phyloP scores from a whole-genome alignment of 495 filamentous ascomycete genomes.

The Glarea lozoyensis region DNA sequence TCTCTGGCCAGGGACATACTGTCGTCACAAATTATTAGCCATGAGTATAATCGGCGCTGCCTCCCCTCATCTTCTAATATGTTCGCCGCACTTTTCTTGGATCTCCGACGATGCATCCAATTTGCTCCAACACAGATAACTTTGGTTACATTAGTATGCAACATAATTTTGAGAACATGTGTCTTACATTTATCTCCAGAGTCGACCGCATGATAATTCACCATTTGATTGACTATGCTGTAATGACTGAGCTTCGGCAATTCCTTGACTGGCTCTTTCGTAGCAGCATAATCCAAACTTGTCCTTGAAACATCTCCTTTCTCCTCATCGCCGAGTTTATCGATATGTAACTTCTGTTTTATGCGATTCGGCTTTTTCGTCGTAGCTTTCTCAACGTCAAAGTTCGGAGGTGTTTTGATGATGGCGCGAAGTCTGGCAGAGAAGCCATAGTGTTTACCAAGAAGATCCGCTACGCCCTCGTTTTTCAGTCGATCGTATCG shows the following conservation, averaged over 20 bases:
- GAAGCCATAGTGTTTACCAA: constrained; percentile 54
- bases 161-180: neutral
- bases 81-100: constrained; percentile 20
- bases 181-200: constrained; percentile 21
- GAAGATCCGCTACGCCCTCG: constrained; percentile 36
- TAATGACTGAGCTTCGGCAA: too few relatives aligned
- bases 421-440: constrained; percentile 57
- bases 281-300: neutral
- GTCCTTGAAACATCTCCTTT: constrained; percentile 4
- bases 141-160: constrained; percentile 22
- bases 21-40: constrained; percentile 76
- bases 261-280: too few relatives aligned
- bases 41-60: constrained; percentile 49
- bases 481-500: too few relatives aligned
- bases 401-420: constrained; percentile 28
- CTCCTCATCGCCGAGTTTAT: constrained; percentile 11
- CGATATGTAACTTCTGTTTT: neutral
- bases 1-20: constrained; percentile 33
- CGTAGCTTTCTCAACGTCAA: neutral
- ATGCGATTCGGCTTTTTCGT: neutral
- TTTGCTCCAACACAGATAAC: constrained; percentile 80
- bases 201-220: constrained; percentile 34
- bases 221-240: constrained; percentile 16
- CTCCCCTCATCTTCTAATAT: constrained; percentile 9
- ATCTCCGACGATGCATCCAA: constrained; percentile 51